Base-by-base conservation (phyloP, 2,329 filamentous ascomycete genomes). In the Calonectria pteridis region DNA sequence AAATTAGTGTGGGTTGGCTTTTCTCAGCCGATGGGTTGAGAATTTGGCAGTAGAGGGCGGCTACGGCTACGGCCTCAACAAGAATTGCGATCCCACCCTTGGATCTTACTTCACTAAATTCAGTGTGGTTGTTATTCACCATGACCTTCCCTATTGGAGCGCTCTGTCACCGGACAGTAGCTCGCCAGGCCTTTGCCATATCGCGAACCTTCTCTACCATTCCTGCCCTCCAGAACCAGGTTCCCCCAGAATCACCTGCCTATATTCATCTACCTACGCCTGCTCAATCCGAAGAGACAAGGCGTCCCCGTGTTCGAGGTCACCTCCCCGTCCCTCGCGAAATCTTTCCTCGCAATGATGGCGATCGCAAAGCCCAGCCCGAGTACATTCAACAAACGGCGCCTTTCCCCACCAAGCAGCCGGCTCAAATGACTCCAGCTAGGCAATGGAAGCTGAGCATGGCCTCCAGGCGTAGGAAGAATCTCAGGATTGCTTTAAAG, bases 201-300 rank as follows among this genome's bases (percentile, higher is more conserved):
- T 74, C 79, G n/a, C 80, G 83, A 72, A 75, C 76, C 40, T 83
- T 86, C 72, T 84, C 84, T 28, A 82, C 81, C 10, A 83, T 83
- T 29, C 76, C 82, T 59, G 84, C 85, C 80, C 71, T 82, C 81
- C 85, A 85, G 64, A 88, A 91, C 73, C 86, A 87, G 59, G 94
- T 96, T 76, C 93, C 93, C 23, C 96, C 97, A 63, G 94, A 98
- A 83, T 98, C 95, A 43, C 96, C 97, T 59, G 90, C 91, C 77
- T 98, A 94, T 87, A 94, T 98, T 85, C 92, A 95, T 77, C 88
- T 98, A 69, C 96, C 96, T 62, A 89, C 89, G 78, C 90, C 94
- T 63, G 90, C 92, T n/a, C 95, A 98, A 83, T 91, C 93, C 65
- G 89, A 91, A 37, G 87, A 90, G 77, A 82, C 82, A 18, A 85